Percentiles rank a stretch among this genome's conserved stretches.
Conservation (phyloP, 345 rosid genomes). For the Bruguiera parviflora region DNA sequence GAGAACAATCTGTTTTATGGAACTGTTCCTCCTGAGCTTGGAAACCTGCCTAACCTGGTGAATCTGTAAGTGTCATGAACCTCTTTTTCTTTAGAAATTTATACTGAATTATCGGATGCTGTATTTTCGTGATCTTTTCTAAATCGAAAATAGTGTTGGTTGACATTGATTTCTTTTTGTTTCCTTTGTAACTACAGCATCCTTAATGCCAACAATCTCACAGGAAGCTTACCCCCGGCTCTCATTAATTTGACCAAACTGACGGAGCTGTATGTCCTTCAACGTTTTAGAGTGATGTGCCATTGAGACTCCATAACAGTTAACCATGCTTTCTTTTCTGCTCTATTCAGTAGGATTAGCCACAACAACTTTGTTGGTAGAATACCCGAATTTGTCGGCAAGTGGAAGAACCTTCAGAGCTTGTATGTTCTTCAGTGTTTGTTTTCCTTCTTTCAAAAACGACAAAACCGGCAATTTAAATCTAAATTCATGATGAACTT, state of each 20-base stretch:
- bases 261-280: constrained; percentile 12
- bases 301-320: too few species aligned
- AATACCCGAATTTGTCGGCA: constrained; percentile 9
- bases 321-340: constrained; percentile 7
- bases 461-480: too few species aligned
- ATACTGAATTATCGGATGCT: background rate
- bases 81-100: background rate
- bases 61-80: constrained; percentile 4
- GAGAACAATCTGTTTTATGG: constrained; percentile 12
- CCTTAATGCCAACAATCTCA: constrained; percentile 22
- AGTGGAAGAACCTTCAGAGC: constrained; percentile 4
- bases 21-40: constrained; percentile 15
- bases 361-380: constrained; percentile 16
- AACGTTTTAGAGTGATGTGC: background rate
- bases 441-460: background rate
- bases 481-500: background rate
- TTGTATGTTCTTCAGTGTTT: constrained; percentile 2
- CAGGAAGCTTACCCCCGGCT: constrained; percentile 12
- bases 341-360: constrained; percentile 17
- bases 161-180: background rate
- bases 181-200: constrained; percentile 3
- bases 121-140: background rate
- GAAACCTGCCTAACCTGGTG: constrained; percentile 3
- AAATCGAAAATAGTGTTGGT: too few species aligned
- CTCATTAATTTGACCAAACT: constrained; percentile 12